Evolutionary conservation across 768 basidiomycete species (phyloP).

Genomic region (Stropharia rugosoannulata): DNA sequence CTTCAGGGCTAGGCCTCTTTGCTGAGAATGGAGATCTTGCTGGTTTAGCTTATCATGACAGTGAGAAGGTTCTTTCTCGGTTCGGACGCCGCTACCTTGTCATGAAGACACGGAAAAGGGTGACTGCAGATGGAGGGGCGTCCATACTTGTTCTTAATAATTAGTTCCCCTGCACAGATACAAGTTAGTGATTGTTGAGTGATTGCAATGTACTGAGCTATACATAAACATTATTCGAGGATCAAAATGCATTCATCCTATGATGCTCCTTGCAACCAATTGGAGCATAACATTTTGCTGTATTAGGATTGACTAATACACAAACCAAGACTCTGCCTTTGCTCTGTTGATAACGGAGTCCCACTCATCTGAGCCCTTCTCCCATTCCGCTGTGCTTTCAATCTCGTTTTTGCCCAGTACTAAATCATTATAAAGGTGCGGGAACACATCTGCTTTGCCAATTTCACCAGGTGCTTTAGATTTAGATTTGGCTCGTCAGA

Average conservation of each 20-base stretch:
- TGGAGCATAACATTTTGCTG: too few relatives aligned
- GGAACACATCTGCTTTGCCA: conserved; percentile 47
- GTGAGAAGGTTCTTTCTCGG: conserved; percentile 32
- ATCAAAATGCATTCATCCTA: too few relatives aligned
- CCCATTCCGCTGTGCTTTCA: conserved; percentile 33
- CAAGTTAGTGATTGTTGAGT: too few relatives aligned
- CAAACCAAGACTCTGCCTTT: conserved; percentile 20
- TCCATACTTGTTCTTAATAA: conserved; percentile 44
- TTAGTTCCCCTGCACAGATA: neutral
- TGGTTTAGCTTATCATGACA: neutral
- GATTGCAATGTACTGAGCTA: too few relatives aligned
- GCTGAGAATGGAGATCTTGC: neutral
- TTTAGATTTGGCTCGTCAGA: neutral
- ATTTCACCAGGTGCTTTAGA: conserved; percentile 37
- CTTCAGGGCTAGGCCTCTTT: conserved; percentile 55
- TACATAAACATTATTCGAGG: too few relatives aligned
- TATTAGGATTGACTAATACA: conserved; percentile 13
- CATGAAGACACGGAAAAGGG: conserved; percentile 58
- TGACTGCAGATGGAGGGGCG: conserved; percentile 66
- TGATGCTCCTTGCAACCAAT: too few relatives aligned
- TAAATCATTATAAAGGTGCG: conserved; percentile 51
- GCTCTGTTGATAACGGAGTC: conserved; percentile 18
- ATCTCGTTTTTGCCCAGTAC: conserved; percentile 44
- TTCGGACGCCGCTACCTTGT: conserved; percentile 60
- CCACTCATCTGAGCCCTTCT: conserved; percentile 19